Evolutionary conservation across 2,329 filamentous ascomycete species (phyloP).

Genomic region (Westerdykella ornata): DNA sequence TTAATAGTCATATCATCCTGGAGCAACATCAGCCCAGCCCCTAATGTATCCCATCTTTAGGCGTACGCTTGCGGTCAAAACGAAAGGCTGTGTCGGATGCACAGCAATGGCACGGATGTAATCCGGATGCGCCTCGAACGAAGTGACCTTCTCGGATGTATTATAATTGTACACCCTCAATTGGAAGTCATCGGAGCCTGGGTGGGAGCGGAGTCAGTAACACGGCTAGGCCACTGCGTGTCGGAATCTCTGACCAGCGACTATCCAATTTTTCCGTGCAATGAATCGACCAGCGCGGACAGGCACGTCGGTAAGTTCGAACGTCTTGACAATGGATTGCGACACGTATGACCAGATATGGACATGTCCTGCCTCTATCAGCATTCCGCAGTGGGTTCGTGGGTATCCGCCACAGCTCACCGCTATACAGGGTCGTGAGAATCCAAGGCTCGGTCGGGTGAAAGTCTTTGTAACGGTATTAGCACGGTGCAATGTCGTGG

Average conservation of each 20-base stretch:
- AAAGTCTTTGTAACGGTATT: slow-evolving; percentile 72
- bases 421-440: slow-evolving; percentile 91
- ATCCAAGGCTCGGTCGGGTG: slow-evolving; percentile 94
- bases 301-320: slow-evolving; percentile 96
- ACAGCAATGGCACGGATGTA: slow-evolving; percentile 97
- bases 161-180: slow-evolving; percentile 91
- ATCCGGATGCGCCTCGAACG: slow-evolving; percentile 95
- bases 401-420: slow-evolving; percentile 42
- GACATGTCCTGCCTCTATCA: slow-evolving; percentile 67
- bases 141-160: slow-evolving; percentile 95
- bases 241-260: slow-evolving; percentile 57
- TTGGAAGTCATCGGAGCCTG: slow-evolving; percentile 74
- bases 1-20: slow-evolving; percentile 58
- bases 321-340: slow-evolving; percentile 89
- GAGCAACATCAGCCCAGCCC: slow-evolving; percentile 15
- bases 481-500: background rate
- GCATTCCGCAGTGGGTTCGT: slow-evolving; percentile 8
- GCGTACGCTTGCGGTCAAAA: slow-evolving; percentile 72
- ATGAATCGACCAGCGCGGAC: slow-evolving; percentile 95
- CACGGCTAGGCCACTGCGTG: background rate
- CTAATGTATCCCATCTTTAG: background rate
- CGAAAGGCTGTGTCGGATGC: slow-evolving; percentile 90
- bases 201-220: slow-evolving; percentile 17
- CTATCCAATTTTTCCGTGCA: slow-evolving; percentile 98
- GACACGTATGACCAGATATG: slow-evolving; percentile 92